These are phyloP conservation scores for Tolypocladium guangdongense DNA, from an alignment of 2,329 filamentous ascomycete species.

Conservation along the genomic window DNA sequence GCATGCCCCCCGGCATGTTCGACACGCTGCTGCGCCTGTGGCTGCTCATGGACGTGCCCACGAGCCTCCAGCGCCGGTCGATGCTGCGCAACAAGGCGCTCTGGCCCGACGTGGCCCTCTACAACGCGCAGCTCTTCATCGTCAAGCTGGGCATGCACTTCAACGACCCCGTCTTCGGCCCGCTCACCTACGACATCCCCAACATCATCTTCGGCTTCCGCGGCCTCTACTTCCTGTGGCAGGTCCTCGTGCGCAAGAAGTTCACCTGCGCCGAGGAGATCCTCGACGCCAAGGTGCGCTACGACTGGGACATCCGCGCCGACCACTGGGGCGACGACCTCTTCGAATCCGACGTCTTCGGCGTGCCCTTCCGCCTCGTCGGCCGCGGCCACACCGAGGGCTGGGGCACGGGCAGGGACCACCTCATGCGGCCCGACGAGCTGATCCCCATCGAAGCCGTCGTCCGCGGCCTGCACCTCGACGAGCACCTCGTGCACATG, in stretches of 20 bases:
- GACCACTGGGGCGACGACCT: slow-evolving; percentile 11
- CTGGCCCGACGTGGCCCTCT: slow-evolving; percentile 51
- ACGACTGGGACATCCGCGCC: slow-evolving; percentile 36
- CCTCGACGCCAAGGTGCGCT: slow-evolving; percentile 45
- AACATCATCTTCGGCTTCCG: slow-evolving; percentile 50
- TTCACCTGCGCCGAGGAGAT: slow-evolving; percentile 39
- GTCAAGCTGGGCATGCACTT: slow-evolving; percentile 63
- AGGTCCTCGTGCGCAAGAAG: slow-evolving; percentile 46
- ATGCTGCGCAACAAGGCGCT: slow-evolving; percentile 40
- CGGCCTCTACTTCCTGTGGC: slow-evolving; percentile 43
- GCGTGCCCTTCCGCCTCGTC: slow-evolving; percentile 39
- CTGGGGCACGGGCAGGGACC: slow-evolving; percentile 36
- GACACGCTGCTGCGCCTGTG: slow-evolving; percentile 54
- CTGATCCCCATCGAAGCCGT: slow-evolving; percentile 46
- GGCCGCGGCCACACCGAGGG: slow-evolving; percentile 44
- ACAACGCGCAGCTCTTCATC: slow-evolving; percentile 52
- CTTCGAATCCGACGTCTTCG: slow-evolving; percentile 28
- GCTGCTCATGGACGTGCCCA: slow-evolving; percentile 58
- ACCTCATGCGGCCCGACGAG: slow-evolving; percentile 46
- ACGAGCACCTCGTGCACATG: slow-evolving; percentile 44
- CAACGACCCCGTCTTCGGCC: slow-evolving; percentile 48
- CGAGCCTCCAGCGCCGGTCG: slow-evolving; percentile 40
- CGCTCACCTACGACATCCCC: slow-evolving; percentile 37
- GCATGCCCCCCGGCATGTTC: slow-evolving; percentile 37
- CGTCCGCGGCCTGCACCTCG: slow-evolving; percentile 40